phyloP scores from a whole-genome alignment of 164 flowering plant species.

The Saururus chinensis region DNA sequence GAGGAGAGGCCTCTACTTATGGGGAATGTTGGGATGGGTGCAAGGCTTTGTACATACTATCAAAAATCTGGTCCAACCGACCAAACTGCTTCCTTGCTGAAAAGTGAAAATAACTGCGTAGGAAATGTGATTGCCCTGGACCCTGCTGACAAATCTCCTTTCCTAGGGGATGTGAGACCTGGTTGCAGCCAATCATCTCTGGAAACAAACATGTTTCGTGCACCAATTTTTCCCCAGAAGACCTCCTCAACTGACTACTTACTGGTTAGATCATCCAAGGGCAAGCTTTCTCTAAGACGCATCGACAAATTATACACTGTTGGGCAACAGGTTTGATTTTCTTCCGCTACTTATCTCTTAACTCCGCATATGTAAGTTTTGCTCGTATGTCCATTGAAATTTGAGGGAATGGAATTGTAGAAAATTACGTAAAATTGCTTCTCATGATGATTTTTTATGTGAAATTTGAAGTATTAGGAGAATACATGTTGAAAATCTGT shows the following conservation, averaged over 20 bases:
- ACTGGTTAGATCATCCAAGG: slow-evolving; percentile 89
- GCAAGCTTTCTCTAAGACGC: slow-evolving; percentile 88
- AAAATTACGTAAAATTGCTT: no score
- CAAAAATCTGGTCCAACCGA: slow-evolving; percentile 67
- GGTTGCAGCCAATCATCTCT: slow-evolving; percentile 75
- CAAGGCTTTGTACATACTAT: slow-evolving; percentile 84
- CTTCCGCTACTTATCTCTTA: background rate
- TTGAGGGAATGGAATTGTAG: no score
- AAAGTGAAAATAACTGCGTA: slow-evolving; percentile 37
- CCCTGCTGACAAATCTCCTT: slow-evolving; percentile 92
- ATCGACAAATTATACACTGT: slow-evolving; percentile 79
- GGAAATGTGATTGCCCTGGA: slow-evolving; percentile 67
- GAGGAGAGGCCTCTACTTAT: slow-evolving; percentile 92
- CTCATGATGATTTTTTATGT: no score
- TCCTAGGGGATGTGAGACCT: slow-evolving; percentile 83
- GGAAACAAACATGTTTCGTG: slow-evolving; percentile 91
- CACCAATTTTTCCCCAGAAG: slow-evolving; percentile 84
- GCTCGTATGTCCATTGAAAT: no score
- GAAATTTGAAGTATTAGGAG: no score
- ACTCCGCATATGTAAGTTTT: no score
- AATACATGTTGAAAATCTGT: no score
- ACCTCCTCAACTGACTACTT: slow-evolving; percentile 77
- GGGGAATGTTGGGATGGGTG: slow-evolving; percentile 97
- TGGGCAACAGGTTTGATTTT: slow-evolving; percentile 83
- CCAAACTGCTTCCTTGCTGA: slow-evolving; percentile 51